Evolutionary conservation across 1,284 basidiomycete species (phyloP), one percentile per base, ranked within the genome.

Genomic region (Ustilago shanxiensis): DNA sequence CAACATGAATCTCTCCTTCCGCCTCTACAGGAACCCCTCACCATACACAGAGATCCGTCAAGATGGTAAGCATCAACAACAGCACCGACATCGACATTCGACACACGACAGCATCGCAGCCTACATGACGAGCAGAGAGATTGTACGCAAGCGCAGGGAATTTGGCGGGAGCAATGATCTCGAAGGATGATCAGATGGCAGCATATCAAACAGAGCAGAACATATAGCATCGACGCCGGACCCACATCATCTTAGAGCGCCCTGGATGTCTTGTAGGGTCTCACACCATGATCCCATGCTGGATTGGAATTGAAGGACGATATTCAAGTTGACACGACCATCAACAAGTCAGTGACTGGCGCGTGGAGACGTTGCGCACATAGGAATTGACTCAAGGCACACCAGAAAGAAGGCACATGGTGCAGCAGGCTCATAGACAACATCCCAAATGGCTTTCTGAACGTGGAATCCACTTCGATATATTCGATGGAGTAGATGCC

Each of bases 61-160:
- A 78, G 72, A 78, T 78, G 76, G 76, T 78, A 74, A 78, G 76
- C 68, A 74, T 73, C 60, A 73, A 24, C 49, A 66, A 8, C 53
- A 45, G 52, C 52, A 52, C 41, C 44, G 18, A 31, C 44, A 63
- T 22, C 64, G 44, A 28, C 63, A 66, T 31, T 11, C 24, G 29
- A 35, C 22, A 35, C n/a, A 11, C 31, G 24, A 52, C 14, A 49
- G 7, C 24, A 49, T 28, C 18, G 24, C 47, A 49, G 22, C 28
- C 28, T 20, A 10, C 39, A 29, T 7, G 44, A 44, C n/a, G 18
- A 13, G 54, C 58, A 29, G n/a, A 33, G 51, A 53, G 33, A 8
- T 13, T n/a, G 29, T 7, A 53, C 28, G 33, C 7, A 13, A 33
- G 28, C 31, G 35, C 14, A n/a, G 5, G 29, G 28, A 31, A 3